A percentile compares a stretch with the other conserved stretches of the same genome.
phyloP scores from a whole-genome alignment of 2,329 filamentous ascomycete species.

The Cytospora paraplurivora region DNA sequence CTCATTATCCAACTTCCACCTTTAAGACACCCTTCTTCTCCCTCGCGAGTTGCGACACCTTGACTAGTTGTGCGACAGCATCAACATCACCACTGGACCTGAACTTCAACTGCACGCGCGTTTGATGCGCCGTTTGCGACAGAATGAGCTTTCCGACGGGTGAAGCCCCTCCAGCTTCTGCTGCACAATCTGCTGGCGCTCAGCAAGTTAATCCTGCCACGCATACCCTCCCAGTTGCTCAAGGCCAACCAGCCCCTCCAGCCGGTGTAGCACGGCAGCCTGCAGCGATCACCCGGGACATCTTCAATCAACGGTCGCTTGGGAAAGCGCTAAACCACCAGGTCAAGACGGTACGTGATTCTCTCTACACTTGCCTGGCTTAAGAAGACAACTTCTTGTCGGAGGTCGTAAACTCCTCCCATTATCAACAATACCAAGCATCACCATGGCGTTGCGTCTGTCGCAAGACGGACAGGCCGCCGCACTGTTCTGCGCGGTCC shows the following conservation, averaged over 20 bases:
- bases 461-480: conserved; percentile 15
- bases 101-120: conserved; percentile 14
- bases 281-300: conserved; percentile 48
- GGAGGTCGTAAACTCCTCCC: background rate
- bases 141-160: conserved; percentile 28
- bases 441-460: conserved; percentile 19
- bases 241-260: conserved; percentile 21
- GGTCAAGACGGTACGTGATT: conserved; percentile 66
- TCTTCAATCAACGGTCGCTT: conserved; percentile 66
- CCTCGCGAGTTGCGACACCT: conserved; percentile 6
- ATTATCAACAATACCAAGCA: background rate
- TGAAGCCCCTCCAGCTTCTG: conserved; percentile 25
- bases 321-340: conserved; percentile 63
- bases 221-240: conserved; percentile 24
- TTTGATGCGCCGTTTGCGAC: conserved; percentile 28
- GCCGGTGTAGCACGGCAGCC: conserved; percentile 28
- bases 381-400: background rate
- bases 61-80: background rate
- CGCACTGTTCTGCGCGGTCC: background rate
- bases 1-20: conserved; percentile 1
- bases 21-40: conserved; percentile 4
- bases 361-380: conserved; percentile 21
- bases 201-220: conserved; percentile 9
- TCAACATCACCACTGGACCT: background rate
- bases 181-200: conserved; percentile 25